phyloP scores from a whole-genome alignment of 176 grass and related monocot species.

The Avena eriantha region DNA sequence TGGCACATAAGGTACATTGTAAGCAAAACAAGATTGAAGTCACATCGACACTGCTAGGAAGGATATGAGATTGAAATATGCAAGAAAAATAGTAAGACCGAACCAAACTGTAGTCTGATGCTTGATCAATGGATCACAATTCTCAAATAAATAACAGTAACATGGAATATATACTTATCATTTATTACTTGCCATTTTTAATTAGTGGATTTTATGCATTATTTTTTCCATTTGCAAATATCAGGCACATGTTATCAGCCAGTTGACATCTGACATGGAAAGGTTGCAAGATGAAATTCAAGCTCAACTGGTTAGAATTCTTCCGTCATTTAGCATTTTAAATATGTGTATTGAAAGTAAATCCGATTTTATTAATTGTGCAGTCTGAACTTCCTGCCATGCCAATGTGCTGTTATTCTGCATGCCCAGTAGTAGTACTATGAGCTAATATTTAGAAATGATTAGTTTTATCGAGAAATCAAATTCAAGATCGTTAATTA shows the following conservation, averaged over 20 bases:
- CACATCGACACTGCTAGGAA: neutral
- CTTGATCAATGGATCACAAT: slow-evolving; percentile 27
- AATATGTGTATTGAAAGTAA: slow-evolving; percentile 16
- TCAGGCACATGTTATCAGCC: slow-evolving; percentile 85
- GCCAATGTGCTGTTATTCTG: neutral
- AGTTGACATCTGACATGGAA: slow-evolving; percentile 94
- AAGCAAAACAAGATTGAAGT: neutral
- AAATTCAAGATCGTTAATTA: slow-evolving; percentile 3
- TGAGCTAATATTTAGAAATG: neutral
- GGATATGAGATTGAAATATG: slow-evolving; percentile 27
- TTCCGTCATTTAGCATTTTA: slow-evolving; percentile 43
- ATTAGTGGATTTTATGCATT: neutral
- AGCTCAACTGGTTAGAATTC: slow-evolving; percentile 75
- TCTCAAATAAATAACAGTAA: slow-evolving; percentile 24
- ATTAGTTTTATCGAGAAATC: neutral
- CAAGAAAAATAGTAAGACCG: slow-evolving; percentile 23
- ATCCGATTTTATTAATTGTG: neutral
- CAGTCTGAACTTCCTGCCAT: neutral
- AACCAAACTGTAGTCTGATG: neutral
- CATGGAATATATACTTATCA: slow-evolving; percentile 18
- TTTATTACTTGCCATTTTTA: neutral
- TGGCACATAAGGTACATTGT: neutral
- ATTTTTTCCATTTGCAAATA: slow-evolving; percentile 31
- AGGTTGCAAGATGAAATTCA: slow-evolving; percentile 86
- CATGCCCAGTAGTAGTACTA: neutral